Conservation (phyloP, 805 yeast genomes). For the Candida germanica region DNA sequence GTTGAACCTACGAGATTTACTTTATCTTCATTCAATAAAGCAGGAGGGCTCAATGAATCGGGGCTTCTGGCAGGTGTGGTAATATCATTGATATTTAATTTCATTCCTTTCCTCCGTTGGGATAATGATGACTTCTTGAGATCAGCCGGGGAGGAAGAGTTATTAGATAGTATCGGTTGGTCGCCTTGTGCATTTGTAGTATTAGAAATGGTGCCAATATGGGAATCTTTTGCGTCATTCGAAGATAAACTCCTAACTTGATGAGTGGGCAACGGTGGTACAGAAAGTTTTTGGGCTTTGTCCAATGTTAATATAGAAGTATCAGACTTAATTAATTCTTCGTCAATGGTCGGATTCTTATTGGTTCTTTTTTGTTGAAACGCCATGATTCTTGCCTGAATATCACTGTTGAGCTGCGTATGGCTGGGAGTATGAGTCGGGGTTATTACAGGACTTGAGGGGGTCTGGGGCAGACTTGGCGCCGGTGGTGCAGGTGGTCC, state of each 20-base stretch:
- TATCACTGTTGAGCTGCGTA: slow-evolving; percentile 55
- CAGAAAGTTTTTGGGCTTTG: slow-evolving; percentile 14
- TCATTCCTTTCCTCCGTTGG: slow-evolving; percentile 52
- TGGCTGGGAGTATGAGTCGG: slow-evolving; percentile 13
- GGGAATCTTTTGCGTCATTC: slow-evolving; percentile 10
- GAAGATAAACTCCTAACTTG: slow-evolving; percentile 16
- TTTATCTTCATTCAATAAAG: slow-evolving; percentile 5
- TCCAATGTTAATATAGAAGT: slow-evolving; percentile 4
- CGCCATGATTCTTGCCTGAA: slow-evolving; percentile 84
- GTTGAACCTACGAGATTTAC: slow-evolving; percentile 17
- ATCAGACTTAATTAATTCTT: slow-evolving; percentile 5
- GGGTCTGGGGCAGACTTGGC: slow-evolving; percentile 13
- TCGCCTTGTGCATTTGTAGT: not conserved
- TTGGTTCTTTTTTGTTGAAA: slow-evolving; percentile 71
- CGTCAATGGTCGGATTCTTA: slow-evolving; percentile 4
- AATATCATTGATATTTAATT: slow-evolving; percentile 38
- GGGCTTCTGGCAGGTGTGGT: slow-evolving; percentile 19
- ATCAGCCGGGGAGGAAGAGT: not conserved
- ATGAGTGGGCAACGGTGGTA: slow-evolving; percentile 25
- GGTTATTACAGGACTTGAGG: slow-evolving; percentile 13
- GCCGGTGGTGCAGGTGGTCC: too few species aligned
- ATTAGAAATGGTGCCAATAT: not conserved
- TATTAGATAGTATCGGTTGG: not conserved
- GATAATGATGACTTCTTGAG: slow-evolving; percentile 42
- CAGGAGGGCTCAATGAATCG: slow-evolving; percentile 16